Evolutionary conservation across 2,329 filamentous ascomycete species (phyloP).

Genomic region (Purpureocillium takamizusanense): DNA sequence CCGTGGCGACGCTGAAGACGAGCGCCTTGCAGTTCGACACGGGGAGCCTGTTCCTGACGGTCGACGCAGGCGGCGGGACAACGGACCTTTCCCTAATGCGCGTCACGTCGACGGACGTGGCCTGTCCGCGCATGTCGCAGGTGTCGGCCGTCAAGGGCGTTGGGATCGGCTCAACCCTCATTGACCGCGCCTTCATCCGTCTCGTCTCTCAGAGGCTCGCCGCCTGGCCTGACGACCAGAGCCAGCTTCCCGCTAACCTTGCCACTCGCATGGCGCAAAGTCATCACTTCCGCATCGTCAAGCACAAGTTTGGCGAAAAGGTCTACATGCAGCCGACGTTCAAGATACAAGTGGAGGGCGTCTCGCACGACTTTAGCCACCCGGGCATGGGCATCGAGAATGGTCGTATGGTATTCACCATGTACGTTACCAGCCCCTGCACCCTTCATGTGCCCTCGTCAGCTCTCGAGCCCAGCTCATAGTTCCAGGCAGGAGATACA

Average conservation of each 20-base stretch:
- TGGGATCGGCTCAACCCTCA: slow-evolving; percentile 35
- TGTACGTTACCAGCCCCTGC: slow-evolving; percentile 17
- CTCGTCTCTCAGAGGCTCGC: slow-evolving; percentile 27
- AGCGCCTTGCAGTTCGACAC: slow-evolving; percentile 25
- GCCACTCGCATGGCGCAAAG: slow-evolving; percentile 26
- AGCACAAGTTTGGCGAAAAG: slow-evolving; percentile 34
- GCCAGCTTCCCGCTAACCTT: slow-evolving; percentile 24
- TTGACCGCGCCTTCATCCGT: slow-evolving; percentile 31
- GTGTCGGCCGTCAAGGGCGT: slow-evolving; percentile 32
- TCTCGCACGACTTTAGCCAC: slow-evolving; percentile 29
- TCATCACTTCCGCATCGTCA: slow-evolving; percentile 26
- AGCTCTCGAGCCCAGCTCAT: too few relatives aligned
- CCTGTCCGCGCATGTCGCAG: slow-evolving; percentile 21
- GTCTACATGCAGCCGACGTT: slow-evolving; percentile 30
- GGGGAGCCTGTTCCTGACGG: slow-evolving; percentile 31
- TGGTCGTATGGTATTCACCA: slow-evolving; percentile 29
- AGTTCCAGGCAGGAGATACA: slow-evolving; percentile 29
- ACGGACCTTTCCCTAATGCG: slow-evolving; percentile 36
- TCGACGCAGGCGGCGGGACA: slow-evolving; percentile 37
- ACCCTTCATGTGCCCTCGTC: too few relatives aligned
- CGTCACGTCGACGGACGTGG: slow-evolving; percentile 19
- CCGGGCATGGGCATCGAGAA: slow-evolving; percentile 25
- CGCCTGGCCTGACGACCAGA: slow-evolving; percentile 22
- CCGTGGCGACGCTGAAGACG: slow-evolving; percentile 35
- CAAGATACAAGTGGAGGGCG: slow-evolving; percentile 33